phyloP scores from a whole-genome alignment of 2,329 filamentous ascomycete species.

The Cyclaneusma minus region DNA sequence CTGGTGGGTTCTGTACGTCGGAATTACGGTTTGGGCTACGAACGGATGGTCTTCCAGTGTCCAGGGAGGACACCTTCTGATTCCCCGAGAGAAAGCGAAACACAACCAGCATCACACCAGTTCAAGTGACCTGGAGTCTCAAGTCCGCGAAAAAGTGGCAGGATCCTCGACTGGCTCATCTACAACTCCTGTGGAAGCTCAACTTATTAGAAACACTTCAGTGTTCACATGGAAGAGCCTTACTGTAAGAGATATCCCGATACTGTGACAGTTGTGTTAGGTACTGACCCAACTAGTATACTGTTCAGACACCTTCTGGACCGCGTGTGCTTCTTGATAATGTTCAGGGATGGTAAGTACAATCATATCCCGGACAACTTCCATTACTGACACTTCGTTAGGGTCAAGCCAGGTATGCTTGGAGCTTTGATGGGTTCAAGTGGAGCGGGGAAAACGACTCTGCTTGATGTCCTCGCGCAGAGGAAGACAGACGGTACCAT shows the following conservation, averaged over 20 bases:
- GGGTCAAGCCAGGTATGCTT: conserved; percentile 55
- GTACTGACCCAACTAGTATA: too few species aligned
- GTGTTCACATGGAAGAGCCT: conserved; percentile 65
- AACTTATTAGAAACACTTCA: conserved; percentile 45
- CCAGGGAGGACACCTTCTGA: conserved; percentile 36
- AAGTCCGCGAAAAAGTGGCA: conserved; percentile 8
- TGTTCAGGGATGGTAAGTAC: conserved; percentile 71
- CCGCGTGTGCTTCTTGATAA: conserved; percentile 61
- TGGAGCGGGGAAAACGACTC: conserved; percentile 83
- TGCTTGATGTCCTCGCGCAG: conserved; percentile 71
- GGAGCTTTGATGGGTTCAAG: conserved; percentile 45
- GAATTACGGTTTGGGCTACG: conserved; percentile 41
- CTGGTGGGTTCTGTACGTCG: conserved; percentile 45
- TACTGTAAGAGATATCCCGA: too few species aligned
- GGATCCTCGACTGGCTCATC: conserved; percentile 6
- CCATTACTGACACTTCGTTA: too few species aligned
- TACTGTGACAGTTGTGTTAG: too few species aligned
- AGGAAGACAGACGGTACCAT: conserved; percentile 82
- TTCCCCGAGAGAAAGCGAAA: conserved; percentile 43
- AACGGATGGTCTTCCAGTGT: conserved; percentile 37
- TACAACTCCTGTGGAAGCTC: conserved; percentile 6
- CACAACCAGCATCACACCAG: conserved; percentile 16
- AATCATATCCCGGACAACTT: conserved; percentile 68
- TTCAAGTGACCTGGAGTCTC: conserved; percentile 31
- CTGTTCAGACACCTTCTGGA: conserved; percentile 42